Evolutionary conservation across 805 yeast genomes (phyloP).

Genomic region (Schwanniomyces yamadae): DNA sequence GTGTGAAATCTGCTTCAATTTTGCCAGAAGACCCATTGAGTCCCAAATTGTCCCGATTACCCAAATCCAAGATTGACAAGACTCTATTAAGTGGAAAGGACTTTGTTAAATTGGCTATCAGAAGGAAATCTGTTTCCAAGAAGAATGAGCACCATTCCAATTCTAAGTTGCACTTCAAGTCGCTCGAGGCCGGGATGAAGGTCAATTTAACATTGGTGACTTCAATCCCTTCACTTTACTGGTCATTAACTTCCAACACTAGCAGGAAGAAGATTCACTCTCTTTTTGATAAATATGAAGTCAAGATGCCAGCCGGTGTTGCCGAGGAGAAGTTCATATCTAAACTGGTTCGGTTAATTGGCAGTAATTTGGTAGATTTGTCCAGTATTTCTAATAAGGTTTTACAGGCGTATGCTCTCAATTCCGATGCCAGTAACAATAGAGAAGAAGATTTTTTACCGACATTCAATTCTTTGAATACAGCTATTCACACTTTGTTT

Average conservation of each 20-base stretch:
- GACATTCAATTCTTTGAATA: constrained; percentile 43
- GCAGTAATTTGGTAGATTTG: constrained; percentile 37
- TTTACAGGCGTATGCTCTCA: constrained; percentile 29
- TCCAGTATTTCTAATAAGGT: constrained; percentile 35
- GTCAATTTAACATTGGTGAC: constrained; percentile 49
- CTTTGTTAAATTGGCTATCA: constrained; percentile 7
- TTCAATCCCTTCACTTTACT: constrained; percentile 43
- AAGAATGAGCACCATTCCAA: constrained; percentile 7
- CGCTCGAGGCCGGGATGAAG: constrained; percentile 51
- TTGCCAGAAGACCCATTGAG: too few relatives aligned
- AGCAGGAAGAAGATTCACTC: constrained; percentile 19
- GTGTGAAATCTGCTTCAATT: too few relatives aligned
- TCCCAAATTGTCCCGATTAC: too few relatives aligned
- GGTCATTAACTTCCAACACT: constrained; percentile 38
- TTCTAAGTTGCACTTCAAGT: constrained; percentile 39
- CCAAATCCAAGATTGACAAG: constrained; percentile 5
- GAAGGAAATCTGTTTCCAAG: constrained; percentile 5
- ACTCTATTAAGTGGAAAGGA: constrained; percentile 3
- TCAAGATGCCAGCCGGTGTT: too few relatives aligned
- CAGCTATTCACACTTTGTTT: constrained; percentile 46
- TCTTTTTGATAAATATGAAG: constrained; percentile 9
- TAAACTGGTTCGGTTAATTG: constrained; percentile 36
- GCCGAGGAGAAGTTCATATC: constrained; percentile 14
- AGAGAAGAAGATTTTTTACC: constrained; percentile 12
- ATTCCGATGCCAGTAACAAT: constrained; percentile 3